Evolutionary conservation across 176 grass and related monocot species (phyloP).

Genomic region (Thalia dealbata): DNA sequence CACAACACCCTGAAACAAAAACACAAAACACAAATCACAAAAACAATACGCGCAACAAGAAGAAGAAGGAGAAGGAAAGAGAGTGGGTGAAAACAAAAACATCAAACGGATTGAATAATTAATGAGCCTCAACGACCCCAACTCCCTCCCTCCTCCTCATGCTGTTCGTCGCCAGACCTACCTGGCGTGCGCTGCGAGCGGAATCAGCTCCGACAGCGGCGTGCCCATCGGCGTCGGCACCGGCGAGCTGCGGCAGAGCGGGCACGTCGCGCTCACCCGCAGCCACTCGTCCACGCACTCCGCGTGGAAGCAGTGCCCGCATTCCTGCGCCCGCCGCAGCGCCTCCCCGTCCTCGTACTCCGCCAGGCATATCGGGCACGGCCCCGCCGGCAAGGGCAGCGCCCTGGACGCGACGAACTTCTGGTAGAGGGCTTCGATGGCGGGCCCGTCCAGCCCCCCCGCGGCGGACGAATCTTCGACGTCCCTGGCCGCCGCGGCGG

Average conservation of each 20-base stretch:
- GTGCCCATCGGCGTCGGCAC: constrained; percentile 26
- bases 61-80: no score
- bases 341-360: constrained; percentile 34
- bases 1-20: no score
- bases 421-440: constrained; percentile 58
- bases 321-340: constrained; percentile 41
- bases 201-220: constrained; percentile 40
- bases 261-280: constrained; percentile 58
- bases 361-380: constrained; percentile 56
- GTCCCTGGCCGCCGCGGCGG: not conserved
- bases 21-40: no score
- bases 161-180: no score
- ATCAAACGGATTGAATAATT: no score
- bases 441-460: constrained; percentile 24
- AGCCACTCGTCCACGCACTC: constrained; percentile 66
- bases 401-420: constrained; percentile 22
- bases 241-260: constrained; percentile 59
- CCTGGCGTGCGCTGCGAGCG: constrained; percentile 25
- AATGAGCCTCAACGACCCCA: no score
- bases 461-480: not conserved
- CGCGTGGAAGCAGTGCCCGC: constrained; percentile 57
- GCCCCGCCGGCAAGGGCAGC: not conserved
- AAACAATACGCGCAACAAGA: no score
- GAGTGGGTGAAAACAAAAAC: no score
- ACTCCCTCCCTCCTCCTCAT: no score